phyloP scores from a whole-genome alignment of 2,329 filamentous ascomycete species.

The Paramyrothecium roridum region DNA sequence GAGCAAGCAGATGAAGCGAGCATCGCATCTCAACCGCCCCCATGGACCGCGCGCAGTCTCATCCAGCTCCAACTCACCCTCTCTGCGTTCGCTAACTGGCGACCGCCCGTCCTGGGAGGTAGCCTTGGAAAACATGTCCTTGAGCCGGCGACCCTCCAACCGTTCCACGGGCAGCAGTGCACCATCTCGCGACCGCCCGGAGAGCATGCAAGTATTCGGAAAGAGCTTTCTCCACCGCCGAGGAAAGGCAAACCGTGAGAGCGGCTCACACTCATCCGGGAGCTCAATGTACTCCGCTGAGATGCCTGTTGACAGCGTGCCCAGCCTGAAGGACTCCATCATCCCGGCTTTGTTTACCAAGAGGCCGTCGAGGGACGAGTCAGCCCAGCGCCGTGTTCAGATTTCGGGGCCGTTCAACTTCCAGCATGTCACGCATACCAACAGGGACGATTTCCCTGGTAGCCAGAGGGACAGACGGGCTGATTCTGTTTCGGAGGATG shows the following conservation, averaged over 20 bases:
- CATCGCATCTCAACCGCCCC: constrained; percentile 36
- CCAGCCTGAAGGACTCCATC: constrained; percentile 38
- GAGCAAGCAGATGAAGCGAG: constrained; percentile 56
- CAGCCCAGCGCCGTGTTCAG: constrained; percentile 37
- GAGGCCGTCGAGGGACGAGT: constrained; percentile 38
- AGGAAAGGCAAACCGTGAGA: constrained; percentile 47
- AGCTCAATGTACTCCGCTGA: constrained; percentile 49
- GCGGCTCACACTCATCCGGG: constrained; percentile 43
- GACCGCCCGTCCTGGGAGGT: constrained; percentile 50
- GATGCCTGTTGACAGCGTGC: constrained; percentile 27
- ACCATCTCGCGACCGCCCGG: constrained; percentile 50
- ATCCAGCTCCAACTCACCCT: constrained; percentile 54
- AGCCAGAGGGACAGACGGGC: constrained; percentile 35
- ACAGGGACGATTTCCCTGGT: constrained; percentile 43
- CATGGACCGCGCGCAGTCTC: constrained; percentile 37
- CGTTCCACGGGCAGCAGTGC: constrained; percentile 52
- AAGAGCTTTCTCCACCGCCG: constrained; percentile 57
- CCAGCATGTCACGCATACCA: constrained; percentile 60
- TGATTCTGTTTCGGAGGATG: constrained; percentile 41
- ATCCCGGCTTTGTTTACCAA: constrained; percentile 50
- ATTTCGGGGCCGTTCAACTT: constrained; percentile 67
- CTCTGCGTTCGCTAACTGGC: constrained; percentile 40
- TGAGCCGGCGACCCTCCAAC: constrained; percentile 55
- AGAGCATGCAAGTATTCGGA: constrained; percentile 58
- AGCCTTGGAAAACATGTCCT: constrained; percentile 39